Evolutionary conservation across 257 asterid species (phyloP).

Genomic region (Mentha longifolia): DNA sequence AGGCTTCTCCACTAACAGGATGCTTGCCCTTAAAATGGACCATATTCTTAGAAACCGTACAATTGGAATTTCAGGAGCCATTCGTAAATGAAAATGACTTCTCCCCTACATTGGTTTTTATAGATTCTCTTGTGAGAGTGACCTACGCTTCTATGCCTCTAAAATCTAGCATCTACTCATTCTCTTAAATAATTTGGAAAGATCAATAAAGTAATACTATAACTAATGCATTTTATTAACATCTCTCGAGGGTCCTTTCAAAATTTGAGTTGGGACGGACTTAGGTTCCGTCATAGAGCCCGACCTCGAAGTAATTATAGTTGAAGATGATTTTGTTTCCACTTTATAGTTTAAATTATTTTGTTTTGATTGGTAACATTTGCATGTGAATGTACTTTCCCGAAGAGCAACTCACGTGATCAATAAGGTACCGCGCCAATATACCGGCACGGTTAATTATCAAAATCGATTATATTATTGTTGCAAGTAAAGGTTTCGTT

Average conservation of each 20-base stretch:
- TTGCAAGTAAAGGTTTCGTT: too few species aligned
- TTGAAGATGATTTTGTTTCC: slow-evolving; percentile 2
- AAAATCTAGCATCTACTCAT: not conserved
- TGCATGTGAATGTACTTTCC: slow-evolving; percentile 75
- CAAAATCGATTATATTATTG: too few species aligned
- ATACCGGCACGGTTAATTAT: too few species aligned
- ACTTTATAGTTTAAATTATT: slow-evolving; percentile 48
- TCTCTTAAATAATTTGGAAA: slow-evolving; percentile 4
- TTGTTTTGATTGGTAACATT: slow-evolving; percentile 52
- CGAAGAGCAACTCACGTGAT: slow-evolving; percentile 62
- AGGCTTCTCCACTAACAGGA: slow-evolving; percentile 31
- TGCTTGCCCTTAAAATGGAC: slow-evolving; percentile 26
- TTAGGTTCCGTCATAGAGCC: too few species aligned
- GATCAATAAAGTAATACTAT: not conserved
- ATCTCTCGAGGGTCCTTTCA: too few species aligned
- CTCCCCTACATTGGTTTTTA: slow-evolving; percentile 24
- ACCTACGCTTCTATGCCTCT: slow-evolving; percentile 17
- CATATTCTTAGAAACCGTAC: slow-evolving; percentile 25
- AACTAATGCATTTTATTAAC: not conserved
- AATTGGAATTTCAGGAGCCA: slow-evolving; percentile 40
- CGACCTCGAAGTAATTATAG: too few species aligned
- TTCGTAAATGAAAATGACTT: slow-evolving; percentile 31
- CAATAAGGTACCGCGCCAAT: slow-evolving; percentile 36
- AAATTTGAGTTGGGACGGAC: too few species aligned
- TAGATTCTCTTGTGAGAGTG: slow-evolving; percentile 28